A percentile compares a stretch with the other conserved stretches of the same genome.
These are phyloP conservation scores for Gorgonomyces haynaldii DNA, from an alignment of 192 early-diverging fungal genomes.

Conservation along the genomic window DNA sequence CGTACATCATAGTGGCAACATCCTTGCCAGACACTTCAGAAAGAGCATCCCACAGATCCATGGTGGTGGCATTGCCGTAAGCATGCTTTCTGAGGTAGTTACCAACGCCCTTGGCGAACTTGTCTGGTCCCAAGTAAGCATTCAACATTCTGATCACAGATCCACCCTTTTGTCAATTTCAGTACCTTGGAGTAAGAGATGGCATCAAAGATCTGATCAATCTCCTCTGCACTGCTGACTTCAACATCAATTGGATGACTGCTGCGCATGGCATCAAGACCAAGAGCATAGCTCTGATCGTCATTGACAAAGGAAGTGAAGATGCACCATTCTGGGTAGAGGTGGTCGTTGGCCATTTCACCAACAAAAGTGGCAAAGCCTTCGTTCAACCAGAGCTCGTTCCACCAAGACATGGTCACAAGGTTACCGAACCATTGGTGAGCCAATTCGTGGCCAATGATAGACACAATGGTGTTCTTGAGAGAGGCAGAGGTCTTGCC, in stretches of 20 bases:
- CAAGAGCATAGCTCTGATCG: conserved; percentile 36
- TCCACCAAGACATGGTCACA: conserved; percentile 42
- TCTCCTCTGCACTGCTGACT: conserved; percentile 13
- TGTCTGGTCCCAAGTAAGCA: conserved; percentile 9
- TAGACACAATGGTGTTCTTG: conserved; percentile 69
- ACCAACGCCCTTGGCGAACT: conserved; percentile 12
- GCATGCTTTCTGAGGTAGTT: conserved; percentile 59
- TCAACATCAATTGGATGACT: conserved; percentile 22
- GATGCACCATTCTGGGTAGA: conserved; percentile 91
- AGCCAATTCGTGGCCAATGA: conserved; percentile 62
- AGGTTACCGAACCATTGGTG: conserved; percentile 35
- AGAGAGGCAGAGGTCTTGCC: conserved; percentile 50
- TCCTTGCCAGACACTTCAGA: conserved; percentile 32
- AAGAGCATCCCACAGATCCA: conserved; percentile 76
- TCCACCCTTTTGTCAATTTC: too few relatives aligned
- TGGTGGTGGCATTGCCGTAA: conserved; percentile 69
- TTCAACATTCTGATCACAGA: conserved; percentile 53
- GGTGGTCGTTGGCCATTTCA: conserved; percentile 71
- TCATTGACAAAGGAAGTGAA: conserved; percentile 81
- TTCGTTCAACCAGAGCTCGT: conserved; percentile 55
- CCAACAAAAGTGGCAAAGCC: conserved; percentile 92
- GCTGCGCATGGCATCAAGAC: conserved; percentile 14
- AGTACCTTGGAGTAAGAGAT: conserved; percentile 67
- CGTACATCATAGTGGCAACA: conserved; percentile 19
- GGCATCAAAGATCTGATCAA: conserved; percentile 74